These are phyloP conservation scores for Yarrowia keelungensis DNA, from an alignment of 805 yeast species.

Conservation along the genomic window DNA sequence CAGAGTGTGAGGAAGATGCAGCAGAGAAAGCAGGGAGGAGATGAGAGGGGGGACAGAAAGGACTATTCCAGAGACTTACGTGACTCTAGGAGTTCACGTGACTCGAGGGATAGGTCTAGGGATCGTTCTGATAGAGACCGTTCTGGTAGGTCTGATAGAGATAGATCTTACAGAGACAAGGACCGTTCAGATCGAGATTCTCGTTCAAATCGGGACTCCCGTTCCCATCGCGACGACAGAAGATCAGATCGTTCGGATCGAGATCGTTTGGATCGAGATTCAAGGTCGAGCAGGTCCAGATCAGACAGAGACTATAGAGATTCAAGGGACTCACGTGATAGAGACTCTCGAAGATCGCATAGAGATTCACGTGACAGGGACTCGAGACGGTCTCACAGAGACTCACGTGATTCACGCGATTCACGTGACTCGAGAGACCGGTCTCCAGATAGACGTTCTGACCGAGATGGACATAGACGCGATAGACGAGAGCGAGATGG, in stretches of 20 bases:
- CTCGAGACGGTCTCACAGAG: constrained; percentile 1
- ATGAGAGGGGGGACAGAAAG: not conserved
- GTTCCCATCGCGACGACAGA: not conserved
- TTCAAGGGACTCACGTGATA: constrained; percentile 1
- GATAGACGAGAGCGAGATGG: not conserved
- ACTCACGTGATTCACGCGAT: constrained; percentile 4
- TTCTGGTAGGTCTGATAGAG: not conserved
- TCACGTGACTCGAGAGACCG: not conserved
- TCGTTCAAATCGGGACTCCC: not conserved
- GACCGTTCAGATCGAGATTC: not conserved
- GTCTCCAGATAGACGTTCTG: constrained; percentile 11
- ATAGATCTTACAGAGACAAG: constrained; percentile 2
- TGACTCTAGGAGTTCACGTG: too few relatives aligned
- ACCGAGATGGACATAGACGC: constrained; percentile 7
- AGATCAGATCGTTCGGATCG: not conserved
- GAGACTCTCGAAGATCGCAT: not conserved
- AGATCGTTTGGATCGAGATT: not conserved
- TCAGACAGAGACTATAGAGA: not conserved
- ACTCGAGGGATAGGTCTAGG: too few relatives aligned
- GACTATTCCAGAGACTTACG: not conserved
- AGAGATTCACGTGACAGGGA: constrained; percentile 4
- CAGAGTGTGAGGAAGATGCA: constrained; percentile 54
- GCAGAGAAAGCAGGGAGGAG: constrained; percentile 21
- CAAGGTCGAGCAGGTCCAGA: not conserved
- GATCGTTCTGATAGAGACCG: not conserved